A percentile compares a stretch with the other conserved stretches of the same genome.
These are phyloP conservation scores for Tolypocladium tundrense DNA, from an alignment of 2,329 filamentous ascomycete species.

Conservation along the genomic window DNA sequence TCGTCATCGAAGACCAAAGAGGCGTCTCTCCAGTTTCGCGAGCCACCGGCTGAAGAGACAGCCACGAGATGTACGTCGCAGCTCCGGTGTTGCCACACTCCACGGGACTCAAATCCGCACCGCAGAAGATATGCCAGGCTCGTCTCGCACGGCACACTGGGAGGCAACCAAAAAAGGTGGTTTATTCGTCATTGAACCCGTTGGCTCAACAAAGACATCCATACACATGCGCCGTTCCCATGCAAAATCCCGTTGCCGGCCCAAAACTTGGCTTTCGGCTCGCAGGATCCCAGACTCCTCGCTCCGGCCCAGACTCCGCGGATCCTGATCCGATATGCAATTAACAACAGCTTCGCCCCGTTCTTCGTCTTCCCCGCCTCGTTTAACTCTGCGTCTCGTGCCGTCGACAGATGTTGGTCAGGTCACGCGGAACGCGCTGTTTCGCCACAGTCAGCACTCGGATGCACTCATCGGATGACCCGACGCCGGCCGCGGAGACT, in stretches of 20 bases:
- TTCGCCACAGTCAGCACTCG: slow-evolving; percentile 1
- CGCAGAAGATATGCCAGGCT: not conserved
- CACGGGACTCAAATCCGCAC: not conserved
- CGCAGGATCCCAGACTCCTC: slow-evolving; percentile 4
- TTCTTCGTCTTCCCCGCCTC: not conserved
- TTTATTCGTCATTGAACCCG: not conserved
- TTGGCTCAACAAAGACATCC: not conserved
- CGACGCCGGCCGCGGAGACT: slow-evolving; percentile 7
- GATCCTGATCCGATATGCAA: slow-evolving; percentile 1
- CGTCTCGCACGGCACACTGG: not conserved
- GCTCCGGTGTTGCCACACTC: not conserved
- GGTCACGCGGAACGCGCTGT: slow-evolving; percentile 9
- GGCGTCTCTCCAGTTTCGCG: not conserved
- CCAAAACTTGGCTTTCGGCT: not conserved
- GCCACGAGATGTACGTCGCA: not conserved
- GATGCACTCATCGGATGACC: not conserved
- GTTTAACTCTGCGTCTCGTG: not conserved
- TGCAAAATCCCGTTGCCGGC: not conserved
- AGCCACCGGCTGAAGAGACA: not conserved
- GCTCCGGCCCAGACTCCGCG: slow-evolving; percentile 5
- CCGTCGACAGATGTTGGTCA: not conserved
- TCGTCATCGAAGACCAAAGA: not conserved
- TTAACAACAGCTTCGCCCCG: not conserved
- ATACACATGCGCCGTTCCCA: not conserved
- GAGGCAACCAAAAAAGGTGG: not conserved